These are phyloP conservation scores for Actinidia polygama DNA, from an alignment of 179 eudicot genomes.

Conservation along the genomic window DNA sequence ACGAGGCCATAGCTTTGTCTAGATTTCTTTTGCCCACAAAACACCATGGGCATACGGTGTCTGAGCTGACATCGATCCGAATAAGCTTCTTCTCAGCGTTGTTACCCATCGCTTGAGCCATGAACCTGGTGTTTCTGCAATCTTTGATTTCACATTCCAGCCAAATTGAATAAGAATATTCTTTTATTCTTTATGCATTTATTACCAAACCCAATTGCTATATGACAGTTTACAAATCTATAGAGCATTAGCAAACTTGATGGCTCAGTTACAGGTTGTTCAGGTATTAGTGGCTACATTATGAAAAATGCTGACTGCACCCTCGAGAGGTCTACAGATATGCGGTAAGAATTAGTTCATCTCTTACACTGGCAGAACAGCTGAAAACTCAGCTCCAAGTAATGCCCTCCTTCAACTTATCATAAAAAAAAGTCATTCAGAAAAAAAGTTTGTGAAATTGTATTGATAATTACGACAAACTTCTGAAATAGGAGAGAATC, in stretches of 20 bases:
- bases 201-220: background rate
- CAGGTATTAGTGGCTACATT: too few species aligned
- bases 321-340: background rate
- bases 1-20: constrained; percentile 74
- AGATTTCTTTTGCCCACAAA: constrained; percentile 89
- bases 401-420: background rate
- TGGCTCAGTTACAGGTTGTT: background rate
- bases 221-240: background rate
- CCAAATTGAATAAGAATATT: background rate
- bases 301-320: too few species aligned
- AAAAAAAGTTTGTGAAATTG: too few species aligned
- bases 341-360: background rate
- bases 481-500: too few species aligned
- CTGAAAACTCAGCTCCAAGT: background rate
- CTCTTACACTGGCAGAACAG: background rate
- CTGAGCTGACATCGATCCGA: constrained; percentile 68
- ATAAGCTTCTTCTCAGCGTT: constrained; percentile 60
- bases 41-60: constrained; percentile 97
- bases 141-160: constrained; percentile 6
- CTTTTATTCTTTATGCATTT: background rate
- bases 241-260: background rate
- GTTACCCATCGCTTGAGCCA: constrained; percentile 55
- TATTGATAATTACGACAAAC: too few species aligned
- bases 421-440: background rate
- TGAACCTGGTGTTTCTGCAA: constrained; percentile 35